Conservation (phyloP, 73 alveolate species). For the Stentor coeruleus region DNA sequence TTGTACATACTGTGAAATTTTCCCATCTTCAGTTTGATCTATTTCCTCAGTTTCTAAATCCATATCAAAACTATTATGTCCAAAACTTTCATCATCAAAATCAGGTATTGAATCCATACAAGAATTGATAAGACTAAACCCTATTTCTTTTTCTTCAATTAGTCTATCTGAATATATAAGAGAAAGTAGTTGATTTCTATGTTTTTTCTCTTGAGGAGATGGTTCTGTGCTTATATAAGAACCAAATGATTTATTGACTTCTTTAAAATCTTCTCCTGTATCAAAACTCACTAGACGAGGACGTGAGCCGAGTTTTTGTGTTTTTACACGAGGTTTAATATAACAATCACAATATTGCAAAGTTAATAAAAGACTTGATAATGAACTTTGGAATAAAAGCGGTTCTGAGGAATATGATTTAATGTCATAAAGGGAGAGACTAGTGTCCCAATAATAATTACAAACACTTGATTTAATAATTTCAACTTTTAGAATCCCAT, state of each 20-base stretch:
- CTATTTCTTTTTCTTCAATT: background rate
- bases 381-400: no score
- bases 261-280: background rate
- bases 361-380: no score
- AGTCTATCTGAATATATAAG: background rate
- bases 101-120: background rate
- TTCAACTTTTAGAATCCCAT: no score
- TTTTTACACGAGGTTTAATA: background rate
- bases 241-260: background rate
- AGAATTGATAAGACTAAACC: background rate
- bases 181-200: background rate
- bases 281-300: background rate
- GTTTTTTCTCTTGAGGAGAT: background rate
- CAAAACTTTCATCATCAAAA: background rate
- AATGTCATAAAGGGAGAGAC: no score
- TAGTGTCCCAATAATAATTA: no score
- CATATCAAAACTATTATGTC: background rate
- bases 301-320: background rate
- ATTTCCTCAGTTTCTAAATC: background rate
- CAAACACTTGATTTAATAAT: no score
- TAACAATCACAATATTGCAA: no score
- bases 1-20: background rate
- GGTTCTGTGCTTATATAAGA: background rate
- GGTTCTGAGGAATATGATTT: no score
- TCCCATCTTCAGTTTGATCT: background rate